These are phyloP conservation scores for Exserohilum turcica DNA, from an alignment of 2,329 filamentous ascomycete genomes.

Conservation along the genomic window DNA sequence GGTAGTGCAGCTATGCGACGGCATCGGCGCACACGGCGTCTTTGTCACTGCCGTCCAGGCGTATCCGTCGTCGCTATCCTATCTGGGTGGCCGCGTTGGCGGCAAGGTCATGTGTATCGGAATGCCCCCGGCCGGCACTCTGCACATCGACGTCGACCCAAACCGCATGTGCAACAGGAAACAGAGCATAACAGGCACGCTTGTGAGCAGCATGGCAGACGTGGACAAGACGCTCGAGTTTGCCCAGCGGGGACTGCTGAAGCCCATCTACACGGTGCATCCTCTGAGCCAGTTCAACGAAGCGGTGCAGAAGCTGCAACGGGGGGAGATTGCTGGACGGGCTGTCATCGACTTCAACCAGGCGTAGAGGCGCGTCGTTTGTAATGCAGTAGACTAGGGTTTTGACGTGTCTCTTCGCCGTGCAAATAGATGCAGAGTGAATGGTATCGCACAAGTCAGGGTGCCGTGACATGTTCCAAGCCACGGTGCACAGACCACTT, in stretches of 20 bases:
- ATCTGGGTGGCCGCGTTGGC: constrained; percentile 55
- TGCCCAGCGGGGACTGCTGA: constrained; percentile 56
- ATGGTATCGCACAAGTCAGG: neutral
- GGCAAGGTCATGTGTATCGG: constrained; percentile 61
- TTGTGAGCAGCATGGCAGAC: constrained; percentile 56
- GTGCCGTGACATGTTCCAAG: neutral
- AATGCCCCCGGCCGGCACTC: constrained; percentile 41
- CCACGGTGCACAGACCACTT: constrained; percentile 15
- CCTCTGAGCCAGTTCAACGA: constrained; percentile 56
- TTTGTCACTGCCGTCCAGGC: constrained; percentile 47
- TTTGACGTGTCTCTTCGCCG: neutral
- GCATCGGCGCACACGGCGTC: constrained; percentile 47
- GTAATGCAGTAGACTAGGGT: neutral
- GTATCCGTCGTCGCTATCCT: constrained; percentile 36
- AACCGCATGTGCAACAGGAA: constrained; percentile 44
- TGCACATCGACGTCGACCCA: constrained; percentile 44
- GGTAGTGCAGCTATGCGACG: constrained; percentile 41
- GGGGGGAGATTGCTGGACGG: constrained; percentile 58
- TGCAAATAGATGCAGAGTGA: neutral
- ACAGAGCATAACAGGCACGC: constrained; percentile 42
- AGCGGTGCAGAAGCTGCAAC: constrained; percentile 56
- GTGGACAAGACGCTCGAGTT: constrained; percentile 56
- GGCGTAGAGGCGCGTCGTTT: constrained; percentile 23
- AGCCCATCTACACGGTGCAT: constrained; percentile 57
- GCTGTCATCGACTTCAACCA: constrained; percentile 61